Percentiles rank a stretch among this genome's conserved stretches.
Conservation (phyloP, 208 protist genomes). For the Lotmaria passim region DNA sequence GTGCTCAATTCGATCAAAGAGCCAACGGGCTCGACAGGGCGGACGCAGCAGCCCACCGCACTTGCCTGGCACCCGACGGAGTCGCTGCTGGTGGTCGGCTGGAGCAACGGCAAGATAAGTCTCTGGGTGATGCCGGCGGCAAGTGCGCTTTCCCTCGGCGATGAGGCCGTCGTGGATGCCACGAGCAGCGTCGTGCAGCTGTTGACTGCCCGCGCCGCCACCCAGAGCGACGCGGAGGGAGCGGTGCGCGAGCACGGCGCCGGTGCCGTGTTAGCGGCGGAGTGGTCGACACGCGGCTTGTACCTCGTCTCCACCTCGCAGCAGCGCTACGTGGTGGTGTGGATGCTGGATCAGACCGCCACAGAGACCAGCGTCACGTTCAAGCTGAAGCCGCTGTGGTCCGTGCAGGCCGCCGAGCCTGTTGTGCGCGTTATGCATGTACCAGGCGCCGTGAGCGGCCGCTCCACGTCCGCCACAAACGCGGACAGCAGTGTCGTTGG, state of each 20-base stretch:
- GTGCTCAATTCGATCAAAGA: constrained; percentile 54
- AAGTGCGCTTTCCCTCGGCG: constrained; percentile 38
- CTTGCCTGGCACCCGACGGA: constrained; percentile 90
- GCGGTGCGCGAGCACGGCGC: constrained; percentile 67
- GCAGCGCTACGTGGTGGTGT: constrained; percentile 65
- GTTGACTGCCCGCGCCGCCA: constrained; percentile 45
- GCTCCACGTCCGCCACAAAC: constrained; percentile 1
- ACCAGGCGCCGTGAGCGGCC: constrained; percentile 5
- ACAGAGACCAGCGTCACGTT: constrained; percentile 36
- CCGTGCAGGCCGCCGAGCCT: constrained; percentile 49
- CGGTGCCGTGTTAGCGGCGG: constrained; percentile 43
- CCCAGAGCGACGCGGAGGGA: constrained; percentile 57
- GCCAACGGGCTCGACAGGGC: constrained; percentile 29
- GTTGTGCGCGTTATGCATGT: constrained; percentile 61
- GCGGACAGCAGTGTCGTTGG: not conserved
- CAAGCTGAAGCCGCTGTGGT: constrained; percentile 70
- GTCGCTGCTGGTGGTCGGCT: constrained; percentile 78
- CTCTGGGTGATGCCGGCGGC: constrained; percentile 62
- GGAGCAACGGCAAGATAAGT: constrained; percentile 78
- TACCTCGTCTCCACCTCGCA: constrained; percentile 70
- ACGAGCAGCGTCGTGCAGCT: constrained; percentile 35
- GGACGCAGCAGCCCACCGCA: constrained; percentile 40
- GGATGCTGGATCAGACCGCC: constrained; percentile 63
- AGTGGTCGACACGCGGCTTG: constrained; percentile 65
- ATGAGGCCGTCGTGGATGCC: constrained; percentile 18